These are phyloP conservation scores for Eucalyptus sp. DNA, from an alignment of 345 rosid species.

Conservation along the genomic window DNA sequence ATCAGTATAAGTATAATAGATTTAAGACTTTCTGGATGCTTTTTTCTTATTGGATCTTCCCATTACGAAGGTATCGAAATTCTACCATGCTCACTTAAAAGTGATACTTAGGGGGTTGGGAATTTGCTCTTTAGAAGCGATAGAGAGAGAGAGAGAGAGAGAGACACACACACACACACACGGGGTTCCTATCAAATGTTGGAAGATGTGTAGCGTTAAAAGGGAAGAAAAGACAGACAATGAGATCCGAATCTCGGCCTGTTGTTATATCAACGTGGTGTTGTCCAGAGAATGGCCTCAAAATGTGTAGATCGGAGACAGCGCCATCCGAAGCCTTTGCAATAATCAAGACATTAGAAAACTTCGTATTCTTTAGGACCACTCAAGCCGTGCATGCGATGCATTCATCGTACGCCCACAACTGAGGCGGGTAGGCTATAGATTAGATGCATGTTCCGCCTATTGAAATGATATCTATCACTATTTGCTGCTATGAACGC, in stretches of 20 bases:
- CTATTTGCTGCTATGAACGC: neutral
- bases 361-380: neutral
- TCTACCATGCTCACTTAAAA: neutral
- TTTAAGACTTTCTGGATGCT: rapidly evolving
- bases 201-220: neutral
- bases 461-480: neutral
- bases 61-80: neutral
- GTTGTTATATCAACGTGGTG: neutral
- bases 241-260: neutral
- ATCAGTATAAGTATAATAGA: rapidly evolving
- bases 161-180: too few relatives aligned
- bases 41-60: neutral
- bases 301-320: neutral
- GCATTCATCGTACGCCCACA: neutral
- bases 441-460: neutral
- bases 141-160: neutral
- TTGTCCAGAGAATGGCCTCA: neutral
- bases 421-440: neutral
- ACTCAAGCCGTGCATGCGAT: neutral
- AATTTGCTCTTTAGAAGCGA: neutral
- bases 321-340: neutral
- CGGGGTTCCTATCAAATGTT: neutral
- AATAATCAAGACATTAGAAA: neutral
- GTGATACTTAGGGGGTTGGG: neutral
- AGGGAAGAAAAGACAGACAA: neutral